These are phyloP conservation scores for Lactarius psammicola DNA, from an alignment of 768 basidiomycete genomes.

Conservation along the genomic window DNA sequence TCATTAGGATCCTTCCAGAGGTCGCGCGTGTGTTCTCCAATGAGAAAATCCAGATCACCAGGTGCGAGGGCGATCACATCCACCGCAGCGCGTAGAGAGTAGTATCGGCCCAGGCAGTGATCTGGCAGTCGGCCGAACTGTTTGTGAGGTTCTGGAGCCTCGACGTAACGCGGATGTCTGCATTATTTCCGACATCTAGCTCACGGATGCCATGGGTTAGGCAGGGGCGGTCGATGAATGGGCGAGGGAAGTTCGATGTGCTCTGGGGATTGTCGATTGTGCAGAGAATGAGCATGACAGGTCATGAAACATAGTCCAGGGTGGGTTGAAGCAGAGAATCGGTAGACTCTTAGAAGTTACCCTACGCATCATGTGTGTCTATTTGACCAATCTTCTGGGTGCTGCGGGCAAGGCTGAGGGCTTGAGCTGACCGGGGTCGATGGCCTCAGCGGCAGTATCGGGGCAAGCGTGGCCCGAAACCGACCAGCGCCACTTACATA, in stretches of 20 bases:
- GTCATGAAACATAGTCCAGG: no score
- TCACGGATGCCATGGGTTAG: neutral
- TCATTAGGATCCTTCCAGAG: neutral
- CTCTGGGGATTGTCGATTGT: neutral
- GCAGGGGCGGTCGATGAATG: neutral
- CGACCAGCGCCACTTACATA: neutral
- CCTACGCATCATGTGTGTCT: no score
- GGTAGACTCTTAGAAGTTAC: no score
- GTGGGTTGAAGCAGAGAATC: no score
- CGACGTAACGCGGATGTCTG: neutral
- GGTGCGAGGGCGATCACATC: neutral
- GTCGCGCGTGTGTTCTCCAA: neutral
- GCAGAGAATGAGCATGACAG: neutral
- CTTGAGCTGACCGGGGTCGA: no score
- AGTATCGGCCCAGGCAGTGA: neutral
- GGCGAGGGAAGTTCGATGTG: neutral
- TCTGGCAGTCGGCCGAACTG: neutral
- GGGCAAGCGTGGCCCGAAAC: neutral
- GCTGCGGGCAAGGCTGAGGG: no score
- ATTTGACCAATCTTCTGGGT: no score
- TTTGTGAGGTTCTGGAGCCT: neutral
- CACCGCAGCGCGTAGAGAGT: neutral
- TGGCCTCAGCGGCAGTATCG: neutral
- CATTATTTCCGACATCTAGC: neutral
- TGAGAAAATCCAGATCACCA: neutral